Evolutionary conservation across 2,329 filamentous ascomycete genomes (phyloP).

Genomic region (Purpureocillium takamizusanense): DNA sequence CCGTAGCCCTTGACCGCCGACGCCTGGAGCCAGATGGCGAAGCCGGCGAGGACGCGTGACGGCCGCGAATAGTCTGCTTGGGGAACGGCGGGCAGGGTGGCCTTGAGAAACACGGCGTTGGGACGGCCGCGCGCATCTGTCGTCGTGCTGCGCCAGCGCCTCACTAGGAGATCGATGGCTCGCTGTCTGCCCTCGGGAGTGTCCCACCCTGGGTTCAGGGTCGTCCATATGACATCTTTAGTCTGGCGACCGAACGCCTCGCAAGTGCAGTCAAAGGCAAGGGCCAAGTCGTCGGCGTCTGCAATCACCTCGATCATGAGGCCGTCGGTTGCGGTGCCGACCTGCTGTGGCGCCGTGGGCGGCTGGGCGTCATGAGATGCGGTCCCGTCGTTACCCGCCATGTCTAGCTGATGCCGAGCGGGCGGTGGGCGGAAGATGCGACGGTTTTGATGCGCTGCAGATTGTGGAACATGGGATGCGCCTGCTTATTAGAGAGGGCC

Average conservation of each 20-base stretch:
- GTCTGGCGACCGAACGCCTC: constrained; percentile 40
- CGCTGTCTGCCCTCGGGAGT: constrained; percentile 31
- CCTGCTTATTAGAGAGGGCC: too few species aligned
- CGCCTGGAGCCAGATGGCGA: constrained; percentile 46
- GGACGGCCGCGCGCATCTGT: constrained; percentile 32
- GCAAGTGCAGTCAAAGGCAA: constrained; percentile 14
- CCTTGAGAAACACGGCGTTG: constrained; percentile 45
- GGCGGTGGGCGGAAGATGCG: too few species aligned
- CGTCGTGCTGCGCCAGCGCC: constrained; percentile 29
- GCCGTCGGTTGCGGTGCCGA: too few species aligned
- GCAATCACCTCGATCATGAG: constrained; percentile 16
- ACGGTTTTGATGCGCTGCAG: too few species aligned
- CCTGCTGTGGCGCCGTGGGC: too few species aligned
- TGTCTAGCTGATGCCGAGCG: too few species aligned
- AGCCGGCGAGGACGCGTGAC: constrained; percentile 32
- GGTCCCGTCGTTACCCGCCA: too few species aligned
- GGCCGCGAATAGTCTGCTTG: background rate
- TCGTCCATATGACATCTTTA: constrained; percentile 40
- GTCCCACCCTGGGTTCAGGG: constrained; percentile 46
- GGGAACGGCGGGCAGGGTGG: constrained; percentile 27
- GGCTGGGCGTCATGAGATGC: too few species aligned
- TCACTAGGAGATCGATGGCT: constrained; percentile 26
- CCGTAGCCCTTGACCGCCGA: constrained; percentile 40
- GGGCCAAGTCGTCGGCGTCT: constrained; percentile 16
- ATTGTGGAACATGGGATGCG: too few species aligned